These are phyloP conservation scores for Pyronema domesticum DNA, from an alignment of 495 filamentous ascomycete genomes.

Conservation along the genomic window DNA sequence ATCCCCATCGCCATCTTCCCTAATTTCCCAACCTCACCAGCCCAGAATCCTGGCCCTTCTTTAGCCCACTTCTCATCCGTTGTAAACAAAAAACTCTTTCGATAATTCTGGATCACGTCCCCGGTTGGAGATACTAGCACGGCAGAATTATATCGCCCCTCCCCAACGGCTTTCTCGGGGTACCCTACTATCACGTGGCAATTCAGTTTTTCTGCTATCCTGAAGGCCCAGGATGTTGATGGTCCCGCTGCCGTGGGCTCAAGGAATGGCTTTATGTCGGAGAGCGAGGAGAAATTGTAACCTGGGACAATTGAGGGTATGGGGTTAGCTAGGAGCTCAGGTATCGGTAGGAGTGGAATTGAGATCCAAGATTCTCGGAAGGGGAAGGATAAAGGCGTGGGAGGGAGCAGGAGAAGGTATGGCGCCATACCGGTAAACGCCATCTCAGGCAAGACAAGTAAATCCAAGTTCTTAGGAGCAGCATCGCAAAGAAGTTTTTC, in stretches of 20 bases:
- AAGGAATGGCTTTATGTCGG: slow-evolving; percentile 62
- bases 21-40: slow-evolving; percentile 31
- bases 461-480: slow-evolving; percentile 37
- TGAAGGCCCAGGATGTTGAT: slow-evolving; percentile 62
- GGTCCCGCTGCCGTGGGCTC: slow-evolving; percentile 59
- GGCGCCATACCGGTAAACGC: slow-evolving; percentile 57
- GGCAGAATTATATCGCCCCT: slow-evolving; percentile 55
- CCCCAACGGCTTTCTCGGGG: slow-evolving; percentile 41
- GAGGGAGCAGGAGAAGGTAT: background rate
- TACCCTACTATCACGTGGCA: slow-evolving; percentile 84
- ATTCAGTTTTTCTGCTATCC: slow-evolving; percentile 47
- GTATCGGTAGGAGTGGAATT: background rate
- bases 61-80: slow-evolving; percentile 83
- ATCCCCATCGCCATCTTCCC: slow-evolving; percentile 67
- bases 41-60: slow-evolving; percentile 53
- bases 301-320: slow-evolving; percentile 35
- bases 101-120: slow-evolving; percentile 59
- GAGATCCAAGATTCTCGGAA: background rate
- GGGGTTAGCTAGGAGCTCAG: slow-evolving; percentile 9
- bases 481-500: slow-evolving; percentile 48
- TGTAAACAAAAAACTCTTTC: slow-evolving; percentile 78
- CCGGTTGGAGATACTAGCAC: slow-evolving; percentile 61
- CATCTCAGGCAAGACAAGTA: slow-evolving; percentile 74
- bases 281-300: slow-evolving; percentile 73
- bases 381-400: background rate